Percentiles rank a stretch among this genome's conserved stretches.
Evolutionary conservation across 805 yeast species (phyloP).

Genomic region (Starmerella geochares): DNA sequence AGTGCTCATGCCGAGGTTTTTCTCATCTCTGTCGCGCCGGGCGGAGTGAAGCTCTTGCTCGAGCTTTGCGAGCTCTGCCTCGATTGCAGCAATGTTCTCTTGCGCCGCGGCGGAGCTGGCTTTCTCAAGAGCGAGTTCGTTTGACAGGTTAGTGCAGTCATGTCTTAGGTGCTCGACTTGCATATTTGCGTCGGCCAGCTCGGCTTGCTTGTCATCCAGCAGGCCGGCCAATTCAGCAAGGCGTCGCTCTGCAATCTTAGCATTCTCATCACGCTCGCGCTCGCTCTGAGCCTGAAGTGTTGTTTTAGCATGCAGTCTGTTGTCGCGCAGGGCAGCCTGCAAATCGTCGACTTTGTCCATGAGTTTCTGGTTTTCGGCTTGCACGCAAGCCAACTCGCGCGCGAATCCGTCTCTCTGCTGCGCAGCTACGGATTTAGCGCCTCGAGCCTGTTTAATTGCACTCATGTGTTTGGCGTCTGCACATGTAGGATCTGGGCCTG

Average conservation of each 20-base stretch:
- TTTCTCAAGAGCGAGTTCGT: background rate
- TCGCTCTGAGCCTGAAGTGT: background rate
- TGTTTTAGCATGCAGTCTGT: background rate
- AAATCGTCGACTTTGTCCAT: background rate
- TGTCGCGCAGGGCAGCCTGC: background rate
- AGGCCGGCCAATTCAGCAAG: background rate
- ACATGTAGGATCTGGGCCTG: background rate
- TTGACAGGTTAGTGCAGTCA: background rate
- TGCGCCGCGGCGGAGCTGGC: background rate
- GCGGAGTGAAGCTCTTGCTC: background rate
- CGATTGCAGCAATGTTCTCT: background rate
- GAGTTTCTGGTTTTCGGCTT: background rate
- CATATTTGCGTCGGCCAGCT: background rate
- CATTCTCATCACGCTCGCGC: background rate
- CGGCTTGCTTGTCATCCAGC: background rate
- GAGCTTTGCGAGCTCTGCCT: background rate
- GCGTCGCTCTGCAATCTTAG: background rate
- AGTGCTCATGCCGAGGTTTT: background rate
- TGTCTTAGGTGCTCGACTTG: background rate
- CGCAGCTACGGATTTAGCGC: background rate
- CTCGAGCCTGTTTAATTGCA: background rate
- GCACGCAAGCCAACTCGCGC: background rate
- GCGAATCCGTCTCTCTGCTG: conserved; percentile 2
- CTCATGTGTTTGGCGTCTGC: background rate
- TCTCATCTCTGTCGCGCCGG: background rate